Percentiles rank a stretch among this genome's conserved stretches.
phyloP scores from a whole-genome alignment of 2,329 filamentous ascomycete genomes.

The Calonectria fujianensis region DNA sequence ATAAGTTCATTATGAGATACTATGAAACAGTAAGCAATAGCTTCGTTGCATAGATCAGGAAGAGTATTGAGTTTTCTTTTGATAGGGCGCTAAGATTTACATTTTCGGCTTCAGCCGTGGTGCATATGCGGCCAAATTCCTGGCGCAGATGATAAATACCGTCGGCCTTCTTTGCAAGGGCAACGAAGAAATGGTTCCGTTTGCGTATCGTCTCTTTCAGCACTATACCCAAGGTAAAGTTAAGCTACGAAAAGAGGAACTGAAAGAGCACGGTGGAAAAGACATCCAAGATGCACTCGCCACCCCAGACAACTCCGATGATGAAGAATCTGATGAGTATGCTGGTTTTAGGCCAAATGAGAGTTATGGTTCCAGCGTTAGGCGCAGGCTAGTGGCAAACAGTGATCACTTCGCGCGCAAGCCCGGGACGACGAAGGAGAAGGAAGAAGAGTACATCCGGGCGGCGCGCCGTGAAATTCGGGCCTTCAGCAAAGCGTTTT shows the following conservation, averaged over 20 bases:
- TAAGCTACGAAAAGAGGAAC: too few species aligned
- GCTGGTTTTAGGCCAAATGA: too few species aligned
- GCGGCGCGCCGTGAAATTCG: slow-evolving; percentile 60
- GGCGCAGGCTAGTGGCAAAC: too few species aligned
- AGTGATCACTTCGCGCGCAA: too few species aligned
- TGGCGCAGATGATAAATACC: slow-evolving; percentile 70
- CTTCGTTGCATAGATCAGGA: fast-evolving
- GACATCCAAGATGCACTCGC: background rate
- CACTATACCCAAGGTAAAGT: slow-evolving; percentile 58
- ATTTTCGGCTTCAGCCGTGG: slow-evolving; percentile 73
- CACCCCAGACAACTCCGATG: too few species aligned
- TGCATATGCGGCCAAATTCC: slow-evolving; percentile 72
- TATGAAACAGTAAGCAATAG: slow-evolving; percentile 62
- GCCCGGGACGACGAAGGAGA: background rate
- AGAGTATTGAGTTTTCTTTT: too few species aligned
- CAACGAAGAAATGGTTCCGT: slow-evolving; percentile 72
- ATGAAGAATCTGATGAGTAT: too few species aligned
- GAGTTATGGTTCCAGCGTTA: too few species aligned
- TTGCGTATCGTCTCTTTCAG: slow-evolving; percentile 68
- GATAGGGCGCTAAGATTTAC: slow-evolving; percentile 69
- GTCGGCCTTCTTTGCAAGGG: slow-evolving; percentile 70
- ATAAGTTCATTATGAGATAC: slow-evolving; percentile 73
- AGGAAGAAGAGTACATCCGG: slow-evolving; percentile 14
- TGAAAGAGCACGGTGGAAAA: slow-evolving; percentile 56
- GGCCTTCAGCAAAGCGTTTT: slow-evolving; percentile 69